Base-by-base conservation (phyloP, 106 monocot genomes). In the Dendrobium officinale region DNA sequence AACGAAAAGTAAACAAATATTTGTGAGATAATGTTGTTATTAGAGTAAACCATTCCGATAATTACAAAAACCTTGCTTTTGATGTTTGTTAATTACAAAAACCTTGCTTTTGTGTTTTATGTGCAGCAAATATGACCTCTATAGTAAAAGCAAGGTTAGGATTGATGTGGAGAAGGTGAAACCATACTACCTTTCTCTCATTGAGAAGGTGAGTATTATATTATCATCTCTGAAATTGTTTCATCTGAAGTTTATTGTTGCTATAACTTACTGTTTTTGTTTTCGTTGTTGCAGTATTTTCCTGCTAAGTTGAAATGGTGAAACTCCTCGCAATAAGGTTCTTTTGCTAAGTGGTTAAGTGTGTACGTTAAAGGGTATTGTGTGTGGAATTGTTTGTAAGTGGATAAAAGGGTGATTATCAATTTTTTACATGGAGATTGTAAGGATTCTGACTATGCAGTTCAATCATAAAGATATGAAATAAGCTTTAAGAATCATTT, bases 111-210 rank as follows among this genome's bases (percentile, higher is more conserved):
- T 75, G 13, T 67, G 26, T 42, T 0, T 13, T 45, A 37, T 82
- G 8, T 85, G 78, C 93, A 96, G 96, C 84, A 97, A 92, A 79
- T 97, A 97, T 77, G 96, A 97, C 42, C 86, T 94, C 9, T 94
- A 94, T 61, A 97, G 96, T 85, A 97, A 97, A 90, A 97, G 96
- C 86, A 94, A 97, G 81, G 90, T 89, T 59, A 87, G 89, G 75
- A 81, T 97, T 44, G 89, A 97, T 75, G 94, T 89, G 61, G 92
- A 97, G 70, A 86, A 92, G 61, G 96, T 97, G 83, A 94, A 97
- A 86, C 94, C 96, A 20, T 94, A 94, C 78, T 97, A 97, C 80
- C 29, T 91, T 2, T 89, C 97, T 75, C 92, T 98, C 59, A 91
- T 98, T 77, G 86, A 98, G 33, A 95, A 95, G 97, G 94, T 98